phyloP scores from a whole-genome alignment of 176 grass and related monocot genomes.

The Oropetium thomaeum region DNA sequence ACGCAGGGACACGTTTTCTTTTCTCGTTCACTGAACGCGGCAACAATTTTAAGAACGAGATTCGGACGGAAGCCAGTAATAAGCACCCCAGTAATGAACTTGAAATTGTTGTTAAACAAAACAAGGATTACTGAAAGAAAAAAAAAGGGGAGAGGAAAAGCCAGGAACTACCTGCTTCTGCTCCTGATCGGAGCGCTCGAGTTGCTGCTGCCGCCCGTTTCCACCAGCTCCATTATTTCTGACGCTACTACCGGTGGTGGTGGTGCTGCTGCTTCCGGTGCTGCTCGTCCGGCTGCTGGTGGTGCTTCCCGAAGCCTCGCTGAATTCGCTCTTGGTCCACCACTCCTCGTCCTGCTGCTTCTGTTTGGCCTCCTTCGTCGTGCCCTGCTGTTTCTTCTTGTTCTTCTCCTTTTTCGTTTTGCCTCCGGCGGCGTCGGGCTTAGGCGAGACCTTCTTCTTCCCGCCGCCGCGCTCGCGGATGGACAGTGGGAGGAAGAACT shows the following conservation, averaged over 20 bases:
- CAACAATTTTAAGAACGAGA: too few species aligned
- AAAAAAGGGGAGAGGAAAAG: background rate
- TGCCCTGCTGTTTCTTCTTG: background rate
- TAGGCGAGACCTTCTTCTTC: slow-evolving; percentile 67
- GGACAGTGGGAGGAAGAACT: slow-evolving; percentile 64
- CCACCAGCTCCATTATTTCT: background rate
- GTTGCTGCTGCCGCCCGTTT: background rate
- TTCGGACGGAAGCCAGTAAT: too few species aligned
- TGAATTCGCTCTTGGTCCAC: slow-evolving; percentile 69
- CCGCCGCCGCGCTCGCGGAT: slow-evolving; percentile 24
- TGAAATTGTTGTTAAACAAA: background rate
- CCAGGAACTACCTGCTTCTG: slow-evolving; percentile 38
- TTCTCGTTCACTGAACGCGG: too few species aligned
- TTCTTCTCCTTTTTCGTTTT: slow-evolving; percentile 16
- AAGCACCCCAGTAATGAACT: background rate
- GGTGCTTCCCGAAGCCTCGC: slow-evolving; percentile 34
- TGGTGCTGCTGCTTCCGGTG: slow-evolving; percentile 48
- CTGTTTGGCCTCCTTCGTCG: background rate
- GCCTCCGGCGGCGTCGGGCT: slow-evolving; percentile 4
- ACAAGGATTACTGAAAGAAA: background rate
- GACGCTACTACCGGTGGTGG: too few species aligned
- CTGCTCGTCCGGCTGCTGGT: slow-evolving; percentile 66
- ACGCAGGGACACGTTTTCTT: too few species aligned
- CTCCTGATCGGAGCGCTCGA: slow-evolving; percentile 24
- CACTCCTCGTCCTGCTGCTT: slow-evolving; percentile 42